Evolutionary conservation across 2,329 filamentous ascomycete genomes (phyloP).

Genomic region (Hymenoscyphus infarciens): DNA sequence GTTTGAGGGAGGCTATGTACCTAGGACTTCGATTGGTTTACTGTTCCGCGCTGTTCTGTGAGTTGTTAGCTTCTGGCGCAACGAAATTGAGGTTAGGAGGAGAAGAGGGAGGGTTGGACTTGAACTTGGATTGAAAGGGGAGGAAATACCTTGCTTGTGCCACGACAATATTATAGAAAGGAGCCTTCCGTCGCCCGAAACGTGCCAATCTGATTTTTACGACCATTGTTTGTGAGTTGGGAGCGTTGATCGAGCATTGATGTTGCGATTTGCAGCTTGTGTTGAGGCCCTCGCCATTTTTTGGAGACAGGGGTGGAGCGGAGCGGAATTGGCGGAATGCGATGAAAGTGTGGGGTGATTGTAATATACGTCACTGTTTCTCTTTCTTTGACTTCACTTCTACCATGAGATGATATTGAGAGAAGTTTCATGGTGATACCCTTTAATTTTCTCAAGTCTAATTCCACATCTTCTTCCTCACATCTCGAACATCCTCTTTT

Average conservation of each 20-base stretch:
- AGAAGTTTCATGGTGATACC: too few species aligned
- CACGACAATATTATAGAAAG: slow-evolving; percentile 97
- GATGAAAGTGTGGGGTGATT: slow-evolving; percentile 16
- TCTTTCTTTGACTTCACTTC: neutral
- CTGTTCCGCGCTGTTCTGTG: slow-evolving; percentile 77
- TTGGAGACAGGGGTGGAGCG: slow-evolving; percentile 8
- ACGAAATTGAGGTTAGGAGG: neutral
- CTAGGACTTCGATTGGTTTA: slow-evolving; percentile 89
- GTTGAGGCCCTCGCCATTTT: neutral
- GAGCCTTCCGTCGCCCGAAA: slow-evolving; percentile 83
- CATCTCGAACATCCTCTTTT: neutral
- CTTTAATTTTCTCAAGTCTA: neutral
- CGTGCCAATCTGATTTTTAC: slow-evolving; percentile 90
- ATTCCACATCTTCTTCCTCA: neutral
- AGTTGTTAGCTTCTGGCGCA: slow-evolving; percentile 6
- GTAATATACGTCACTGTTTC: slow-evolving; percentile 6
- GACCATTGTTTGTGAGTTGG: slow-evolving; percentile 61
- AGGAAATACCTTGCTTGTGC: slow-evolving; percentile 75
- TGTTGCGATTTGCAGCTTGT: neutral
- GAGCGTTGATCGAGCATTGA: neutral
- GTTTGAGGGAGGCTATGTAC: slow-evolving; percentile 31
- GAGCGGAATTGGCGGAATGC: neutral
- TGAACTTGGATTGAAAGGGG: neutral
- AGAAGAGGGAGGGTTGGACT: too few species aligned
- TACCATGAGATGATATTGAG: neutral